Conservation (phyloP, 169 alveolate species). For the Toxoplasma gondii region DNA sequence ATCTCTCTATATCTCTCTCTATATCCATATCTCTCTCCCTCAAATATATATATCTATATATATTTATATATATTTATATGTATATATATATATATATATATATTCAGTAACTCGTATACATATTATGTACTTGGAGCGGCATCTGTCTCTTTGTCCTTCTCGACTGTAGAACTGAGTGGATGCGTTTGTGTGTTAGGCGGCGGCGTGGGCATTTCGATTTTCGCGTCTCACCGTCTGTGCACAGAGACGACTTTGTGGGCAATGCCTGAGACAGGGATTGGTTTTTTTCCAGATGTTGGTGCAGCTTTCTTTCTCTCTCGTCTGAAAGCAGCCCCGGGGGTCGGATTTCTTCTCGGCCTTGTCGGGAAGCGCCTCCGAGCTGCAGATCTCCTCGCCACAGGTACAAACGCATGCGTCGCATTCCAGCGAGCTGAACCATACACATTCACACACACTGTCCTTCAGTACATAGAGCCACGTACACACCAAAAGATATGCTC, state of each 20-base stretch:
- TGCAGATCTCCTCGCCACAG: conserved; percentile 73
- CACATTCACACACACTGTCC: too few species aligned
- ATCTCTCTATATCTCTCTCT: neutral
- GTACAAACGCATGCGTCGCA: neutral
- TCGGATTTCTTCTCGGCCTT: conserved; percentile 82
- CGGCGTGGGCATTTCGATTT: conserved; percentile 90
- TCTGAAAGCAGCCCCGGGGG: conserved; percentile 60
- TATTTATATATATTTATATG: neutral
- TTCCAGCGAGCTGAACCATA: neutral
- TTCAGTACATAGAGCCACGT: too few species aligned
- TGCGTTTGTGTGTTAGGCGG: conserved; percentile 83
- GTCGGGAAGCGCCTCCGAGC: conserved; percentile 85
- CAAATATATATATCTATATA: neutral
- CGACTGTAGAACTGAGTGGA: too few species aligned
- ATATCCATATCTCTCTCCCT: neutral
- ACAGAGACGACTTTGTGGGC: conserved; percentile 88
- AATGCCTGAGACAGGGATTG: conserved; percentile 92
- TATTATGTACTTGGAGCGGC: neutral
- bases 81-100: neutral
- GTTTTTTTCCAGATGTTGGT: conserved; percentile 90
- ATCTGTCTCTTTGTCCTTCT: neutral
- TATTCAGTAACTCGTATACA: neutral
- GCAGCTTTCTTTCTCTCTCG: conserved; percentile 85
- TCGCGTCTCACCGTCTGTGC: conserved; percentile 84
- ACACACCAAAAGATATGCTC: too few species aligned